phyloP scores from a whole-genome alignment of 495 filamentous ascomycete species.

The Aspergillus kassunensis region DNA sequence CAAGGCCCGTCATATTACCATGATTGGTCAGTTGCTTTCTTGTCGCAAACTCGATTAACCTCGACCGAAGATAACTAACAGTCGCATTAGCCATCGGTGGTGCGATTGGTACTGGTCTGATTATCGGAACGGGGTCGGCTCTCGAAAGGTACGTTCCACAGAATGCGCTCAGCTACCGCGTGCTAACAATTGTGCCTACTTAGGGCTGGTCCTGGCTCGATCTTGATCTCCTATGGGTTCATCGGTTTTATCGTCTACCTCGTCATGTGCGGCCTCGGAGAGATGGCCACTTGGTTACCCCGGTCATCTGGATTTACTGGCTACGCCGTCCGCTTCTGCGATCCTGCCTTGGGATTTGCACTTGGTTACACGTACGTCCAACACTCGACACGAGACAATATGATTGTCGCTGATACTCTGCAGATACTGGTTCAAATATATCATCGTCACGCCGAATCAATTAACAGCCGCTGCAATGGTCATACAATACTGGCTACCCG shows the following conservation, averaged over 20 bases:
- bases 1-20: constrained; percentile 73
- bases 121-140: constrained; percentile 63
- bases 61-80: not conserved
- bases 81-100: constrained; percentile 4
- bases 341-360: constrained; percentile 66
- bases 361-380: constrained; percentile 53
- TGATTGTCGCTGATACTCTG: not conserved
- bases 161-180: not conserved
- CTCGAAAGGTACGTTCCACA: constrained; percentile 46
- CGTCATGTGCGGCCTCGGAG: constrained; percentile 63
- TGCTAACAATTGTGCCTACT: not conserved
- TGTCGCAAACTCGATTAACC: not conserved
- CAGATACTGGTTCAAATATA: constrained; percentile 59
- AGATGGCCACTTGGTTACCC: constrained; percentile 68
- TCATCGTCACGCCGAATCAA: constrained; percentile 79
- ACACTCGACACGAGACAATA: too few species aligned
- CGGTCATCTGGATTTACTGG: constrained; percentile 57
- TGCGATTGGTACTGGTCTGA: constrained; percentile 52
- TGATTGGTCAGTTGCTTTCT: constrained; percentile 53
- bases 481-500: constrained; percentile 64
- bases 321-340: constrained; percentile 59
- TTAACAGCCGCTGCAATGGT: constrained; percentile 75
- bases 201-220: constrained; percentile 57
- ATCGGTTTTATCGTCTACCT: constrained; percentile 61
- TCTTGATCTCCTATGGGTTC: constrained; percentile 64